These are phyloP conservation scores for Euptelea pleiosperma DNA, from an alignment of 164 flowering plant species.

Conservation along the genomic window DNA sequence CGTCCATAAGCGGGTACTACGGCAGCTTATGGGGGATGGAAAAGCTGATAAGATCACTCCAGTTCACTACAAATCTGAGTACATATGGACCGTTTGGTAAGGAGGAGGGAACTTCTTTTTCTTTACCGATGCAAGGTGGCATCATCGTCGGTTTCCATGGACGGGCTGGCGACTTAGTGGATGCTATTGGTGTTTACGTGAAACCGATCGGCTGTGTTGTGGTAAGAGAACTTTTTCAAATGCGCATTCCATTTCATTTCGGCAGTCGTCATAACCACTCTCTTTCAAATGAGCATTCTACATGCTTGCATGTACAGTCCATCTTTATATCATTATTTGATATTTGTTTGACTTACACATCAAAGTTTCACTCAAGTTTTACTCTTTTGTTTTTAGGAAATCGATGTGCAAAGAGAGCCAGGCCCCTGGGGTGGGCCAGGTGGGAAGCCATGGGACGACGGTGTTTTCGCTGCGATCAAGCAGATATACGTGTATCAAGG, in stretches of 20 bases:
- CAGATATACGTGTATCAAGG: conserved; percentile 1
- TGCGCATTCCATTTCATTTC: too few species aligned
- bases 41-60: not conserved
- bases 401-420: not conserved
- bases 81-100: conserved; percentile 16
- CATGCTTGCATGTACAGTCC: too few species aligned
- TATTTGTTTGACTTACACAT: not conserved
- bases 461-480: conserved; percentile 6
- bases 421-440: conserved; percentile 16
- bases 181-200: conserved; percentile 14
- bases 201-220: not conserved
- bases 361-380: too few species aligned
- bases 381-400: too few species aligned
- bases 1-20: not conserved
- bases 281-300: too few species aligned
- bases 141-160: conserved; percentile 21
- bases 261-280: too few species aligned
- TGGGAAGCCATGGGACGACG: conserved; percentile 18
- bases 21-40: not conserved
- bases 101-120: not conserved
- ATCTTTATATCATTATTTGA: too few species aligned
- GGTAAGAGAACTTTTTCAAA: not conserved
- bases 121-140: not conserved
- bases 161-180: not conserved
- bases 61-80: conserved; percentile 1